Base-by-base conservation (phyloP, 2,329 filamentous ascomycete species). In the Apiospora aurea region DNA sequence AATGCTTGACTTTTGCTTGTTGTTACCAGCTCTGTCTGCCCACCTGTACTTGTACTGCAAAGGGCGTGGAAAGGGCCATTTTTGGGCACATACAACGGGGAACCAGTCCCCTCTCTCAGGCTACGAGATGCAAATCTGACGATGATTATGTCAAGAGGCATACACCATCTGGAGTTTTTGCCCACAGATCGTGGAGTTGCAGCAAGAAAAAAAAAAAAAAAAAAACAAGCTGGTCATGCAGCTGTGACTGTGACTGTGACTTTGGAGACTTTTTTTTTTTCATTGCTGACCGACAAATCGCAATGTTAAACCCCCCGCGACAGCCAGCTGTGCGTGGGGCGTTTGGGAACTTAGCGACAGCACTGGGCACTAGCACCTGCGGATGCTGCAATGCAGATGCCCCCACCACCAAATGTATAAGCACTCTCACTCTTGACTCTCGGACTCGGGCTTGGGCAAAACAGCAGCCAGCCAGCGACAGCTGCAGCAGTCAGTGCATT, bases 1-100 rank as follows among this genome's bases (percentile, higher is more conserved):
- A 64, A 64, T 41, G 57, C 57, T 64, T 64, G 57, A 34, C 41
- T 41, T 64, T 64, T 64, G 57, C 57, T 64, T 64, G 34, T 8
- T 38, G 34, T 38, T 29, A 29, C 26, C 26, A 29, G 26, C 26
- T 29, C 34, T 38, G 34, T 8, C 34, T 38, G 34, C 34, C 34
- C 34, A 8, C 34, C 34, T 29, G 43, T 14, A 46, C n/a, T n/a
- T 21, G 16, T 46, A 46, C 44, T 46, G 13, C 7, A 5, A 38
- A 38, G 7, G 7, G 18, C 53, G 26, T 29, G 26, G 53, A 61
- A 61, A 38, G 53, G 29, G 26, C 53, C 53, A 38, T 61, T 29
- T 61, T 61, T 29, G 53, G 53, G 34, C 34, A 38, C 34, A 38
- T 38, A 38, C 34, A 38, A 38, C 53, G 29, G 53, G 51, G 24